phyloP scores from a whole-genome alignment of 164 flowering plant genomes.

The Vitis riparia region DNA sequence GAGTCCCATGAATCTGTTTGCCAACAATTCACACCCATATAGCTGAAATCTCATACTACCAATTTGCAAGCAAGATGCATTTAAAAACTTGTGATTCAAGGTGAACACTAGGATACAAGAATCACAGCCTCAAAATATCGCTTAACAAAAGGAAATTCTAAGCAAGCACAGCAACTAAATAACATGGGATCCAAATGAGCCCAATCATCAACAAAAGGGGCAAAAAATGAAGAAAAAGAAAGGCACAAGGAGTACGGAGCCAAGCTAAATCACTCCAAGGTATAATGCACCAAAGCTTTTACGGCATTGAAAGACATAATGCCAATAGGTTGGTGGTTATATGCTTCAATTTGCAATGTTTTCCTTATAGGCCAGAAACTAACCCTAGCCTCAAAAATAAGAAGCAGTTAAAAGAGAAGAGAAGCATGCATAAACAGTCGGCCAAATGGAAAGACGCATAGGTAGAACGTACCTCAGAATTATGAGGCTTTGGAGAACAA shows the following conservation, averaged over 20 bases:
- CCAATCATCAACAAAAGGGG: too few relatives aligned
- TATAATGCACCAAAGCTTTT: neutral
- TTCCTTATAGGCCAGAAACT: neutral
- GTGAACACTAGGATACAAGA: neutral
- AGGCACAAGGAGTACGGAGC: too few relatives aligned
- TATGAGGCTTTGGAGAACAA: slow-evolving; percentile 22
- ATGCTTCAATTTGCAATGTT: neutral
- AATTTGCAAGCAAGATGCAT: slow-evolving; percentile 1
- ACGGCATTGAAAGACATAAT: neutral
- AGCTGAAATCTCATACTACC: slow-evolving; percentile 9
- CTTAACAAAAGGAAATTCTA: neutral
- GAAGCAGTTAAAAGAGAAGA: neutral
- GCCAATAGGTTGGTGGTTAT: neutral
- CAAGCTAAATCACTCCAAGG: neutral
- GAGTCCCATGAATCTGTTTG: slow-evolving; percentile 34
- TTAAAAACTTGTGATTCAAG: neutral
- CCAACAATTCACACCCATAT: slow-evolving; percentile 12
- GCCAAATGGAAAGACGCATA: neutral
- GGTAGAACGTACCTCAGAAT: slow-evolving; percentile 39
- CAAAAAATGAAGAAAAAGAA: too few relatives aligned
- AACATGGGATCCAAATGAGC: too few relatives aligned
- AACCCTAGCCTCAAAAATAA: neutral
- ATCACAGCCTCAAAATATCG: neutral
- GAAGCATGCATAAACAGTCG: neutral
- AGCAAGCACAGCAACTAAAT: neutral